phyloP scores from a whole-genome alignment of 2,329 filamentous ascomycete species.

The Piedraia hortae region DNA sequence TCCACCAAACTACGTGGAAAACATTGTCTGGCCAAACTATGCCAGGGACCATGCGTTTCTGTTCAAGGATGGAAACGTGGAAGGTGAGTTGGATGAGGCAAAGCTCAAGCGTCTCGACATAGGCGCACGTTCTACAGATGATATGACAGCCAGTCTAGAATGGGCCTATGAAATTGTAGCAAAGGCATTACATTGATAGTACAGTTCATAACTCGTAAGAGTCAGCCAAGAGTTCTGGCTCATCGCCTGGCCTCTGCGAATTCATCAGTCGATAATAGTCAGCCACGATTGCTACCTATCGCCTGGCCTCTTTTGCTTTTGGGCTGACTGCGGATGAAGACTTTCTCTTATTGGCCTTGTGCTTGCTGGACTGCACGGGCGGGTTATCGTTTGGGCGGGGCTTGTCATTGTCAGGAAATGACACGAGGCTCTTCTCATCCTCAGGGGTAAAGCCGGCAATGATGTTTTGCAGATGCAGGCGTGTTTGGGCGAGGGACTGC shows the following conservation, averaged over 20 bases:
- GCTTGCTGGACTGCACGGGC: too few relatives aligned
- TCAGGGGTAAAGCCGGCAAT: conserved; percentile 7
- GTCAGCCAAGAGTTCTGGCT: too few relatives aligned
- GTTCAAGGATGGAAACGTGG: conserved; percentile 40
- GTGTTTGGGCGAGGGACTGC: conserved; percentile 11
- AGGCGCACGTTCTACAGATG: conserved; percentile 8
- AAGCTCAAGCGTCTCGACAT: conserved; percentile 12
- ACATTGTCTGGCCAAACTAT: conserved; percentile 91
- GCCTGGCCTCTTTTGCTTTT: too few relatives aligned
- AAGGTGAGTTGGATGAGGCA: conserved; percentile 24
- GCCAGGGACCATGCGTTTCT: conserved; percentile 55
- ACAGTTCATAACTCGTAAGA: too few relatives aligned
- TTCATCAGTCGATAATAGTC: too few relatives aligned
- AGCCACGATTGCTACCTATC: too few relatives aligned
- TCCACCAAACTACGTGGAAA: conserved; percentile 78
- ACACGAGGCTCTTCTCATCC: conserved; percentile 4
- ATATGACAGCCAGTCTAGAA: conserved; percentile 13
- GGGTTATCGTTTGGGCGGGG: too few relatives aligned
- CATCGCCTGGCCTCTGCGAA: too few relatives aligned
- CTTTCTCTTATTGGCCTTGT: too few relatives aligned
- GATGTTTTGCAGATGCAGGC: conserved; percentile 10
- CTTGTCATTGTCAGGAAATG: too few relatives aligned
- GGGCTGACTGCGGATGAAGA: too few relatives aligned
- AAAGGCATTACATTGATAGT: conserved; percentile 6
- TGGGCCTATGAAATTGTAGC: conserved; percentile 14